Evolutionary conservation across 192 early-diverging fungal species (phyloP).

Genomic region (Chytriomyces sp.): DNA sequence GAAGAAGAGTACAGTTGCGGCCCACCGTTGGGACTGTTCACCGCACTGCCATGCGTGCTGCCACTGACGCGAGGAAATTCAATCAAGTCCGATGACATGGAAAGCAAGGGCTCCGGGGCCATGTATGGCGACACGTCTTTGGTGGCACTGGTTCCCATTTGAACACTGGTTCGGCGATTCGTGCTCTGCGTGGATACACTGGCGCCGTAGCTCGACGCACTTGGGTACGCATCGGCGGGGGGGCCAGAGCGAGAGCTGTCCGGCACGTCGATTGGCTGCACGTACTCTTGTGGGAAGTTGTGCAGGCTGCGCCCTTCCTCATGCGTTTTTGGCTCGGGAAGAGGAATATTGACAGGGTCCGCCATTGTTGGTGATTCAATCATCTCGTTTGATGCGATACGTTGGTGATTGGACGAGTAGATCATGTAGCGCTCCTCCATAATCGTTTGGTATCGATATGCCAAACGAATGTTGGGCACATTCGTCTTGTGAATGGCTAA

Average conservation of each 20-base stretch:
- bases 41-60: not conserved
- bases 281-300: slow-evolving; percentile 10
- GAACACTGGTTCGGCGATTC: too few species aligned
- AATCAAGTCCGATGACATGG: not conserved
- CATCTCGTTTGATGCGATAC: not conserved
- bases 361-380: not conserved
- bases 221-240: not conserved
- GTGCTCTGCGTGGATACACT: not conserved
- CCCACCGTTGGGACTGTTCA: not conserved
- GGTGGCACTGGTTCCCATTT: too few species aligned
- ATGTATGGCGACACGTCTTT: not conserved
- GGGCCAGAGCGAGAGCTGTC: too few species aligned
- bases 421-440: slow-evolving; percentile 77
- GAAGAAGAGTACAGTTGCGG: not conserved
- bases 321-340: not conserved
- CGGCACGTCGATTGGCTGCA: not conserved
- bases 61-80: not conserved
- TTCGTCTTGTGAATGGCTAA: slow-evolving; percentile 88
- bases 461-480: slow-evolving; percentile 84
- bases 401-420: slow-evolving; percentile 34
- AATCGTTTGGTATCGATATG: slow-evolving; percentile 82
- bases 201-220: not conserved
- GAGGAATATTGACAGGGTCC: not conserved
- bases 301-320: slow-evolving; percentile 2
- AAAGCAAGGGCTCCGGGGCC: slow-evolving; percentile 16